Base-by-base conservation (phyloP, 495 filamentous ascomycete species). In the Penicillium canescens region DNA sequence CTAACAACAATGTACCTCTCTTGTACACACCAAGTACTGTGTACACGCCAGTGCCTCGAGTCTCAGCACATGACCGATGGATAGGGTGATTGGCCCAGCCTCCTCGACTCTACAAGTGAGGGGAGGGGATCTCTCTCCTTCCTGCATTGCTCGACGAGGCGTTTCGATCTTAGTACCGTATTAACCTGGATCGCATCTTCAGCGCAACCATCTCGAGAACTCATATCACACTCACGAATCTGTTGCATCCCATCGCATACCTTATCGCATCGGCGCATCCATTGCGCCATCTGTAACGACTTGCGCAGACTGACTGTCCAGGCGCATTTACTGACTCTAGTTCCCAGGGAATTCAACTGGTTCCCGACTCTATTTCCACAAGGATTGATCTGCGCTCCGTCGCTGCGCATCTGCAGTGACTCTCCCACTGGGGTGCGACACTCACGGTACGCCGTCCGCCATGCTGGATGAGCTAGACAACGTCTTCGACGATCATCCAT, bases 401-500 rank as follows among this genome's bases (percentile, higher is more conserved):
- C 63, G 52, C 54, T 52, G 57, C 46, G 45, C 59, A 53, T 42
- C 18, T 37, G 42, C 49, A 42, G 40, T 51, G 39, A 39, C 42
- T 50, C 50, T 52, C 47, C 42, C 46, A 55, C 54, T 57, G 55
- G 50, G 65, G 60, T 52, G 59, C 57, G 52, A 56, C 39, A 44
- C 48, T 44, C 62, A 62, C 60, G 47, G 52, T 13, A 73, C 70
- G 65, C 64, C 75, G 62, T 73, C 77, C 65, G 73, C 68, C 42
- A 76, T 77, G 71, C 64, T 76, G 68, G 74, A 74, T 54, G 71
- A 76, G 59, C 65, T 77, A 55, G 79, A 78, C 35, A 72, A 75
- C 53, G 60, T 75, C 40, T 84, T 83, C 71, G 86, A 89, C 65
- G 82, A 83, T 67, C 85, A 86, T 72, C 81, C 83, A 31, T 86